Evolutionary conservation across 106 monocot species (phyloP), one percentile per base, ranked within the genome.

Genomic region (Hemerocallis citrina): DNA sequence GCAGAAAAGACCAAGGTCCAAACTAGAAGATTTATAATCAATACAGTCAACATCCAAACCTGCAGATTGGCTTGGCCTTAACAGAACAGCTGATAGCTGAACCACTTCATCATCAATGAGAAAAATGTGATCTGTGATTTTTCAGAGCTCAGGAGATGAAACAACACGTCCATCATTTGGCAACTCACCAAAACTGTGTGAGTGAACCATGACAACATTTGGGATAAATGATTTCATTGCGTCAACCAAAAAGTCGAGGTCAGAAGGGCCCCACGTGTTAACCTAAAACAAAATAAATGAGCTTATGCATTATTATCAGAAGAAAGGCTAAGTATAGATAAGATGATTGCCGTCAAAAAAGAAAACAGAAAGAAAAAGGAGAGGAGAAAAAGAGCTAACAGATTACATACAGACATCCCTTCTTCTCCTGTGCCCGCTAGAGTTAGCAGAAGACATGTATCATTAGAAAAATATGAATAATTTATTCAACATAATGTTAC

Each of bases 201-300:
- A 64, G 39, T 92, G 81, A 70, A 88, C 80, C 91, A 98, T 92
- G 0, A 92, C 75, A 59, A 79, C 85, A 73, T 80, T 79, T 61
- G 98, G 98, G 35, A 98, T 92, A 67, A 98, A 98, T 41, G 84
- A 88, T 40, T 63, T 61, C 98, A 98, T 98, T 52, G 98, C 98
- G 51, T 82, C 85, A 52, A 88, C 77, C 36, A 98, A 74, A 64
- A 75, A 85, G 16, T 98, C 75, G 49, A 98, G 81, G 68, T 92
- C 98, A 74, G 92, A 92, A 52, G 98, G 92, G 25, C 98, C 98
- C 92, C 92, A 98, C 55, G 92, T 74, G 9, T 92, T 98, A 23
- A 98, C 76, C 98, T 98, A 61, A n/a, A 77, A 59, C 44, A 57
- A 7, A 62, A 17, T 20, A 27, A 74, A 72, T 31, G 5, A 21